phyloP scores from a whole-genome alignment of 2,329 filamentous ascomycete species.

The Capronia americana region DNA sequence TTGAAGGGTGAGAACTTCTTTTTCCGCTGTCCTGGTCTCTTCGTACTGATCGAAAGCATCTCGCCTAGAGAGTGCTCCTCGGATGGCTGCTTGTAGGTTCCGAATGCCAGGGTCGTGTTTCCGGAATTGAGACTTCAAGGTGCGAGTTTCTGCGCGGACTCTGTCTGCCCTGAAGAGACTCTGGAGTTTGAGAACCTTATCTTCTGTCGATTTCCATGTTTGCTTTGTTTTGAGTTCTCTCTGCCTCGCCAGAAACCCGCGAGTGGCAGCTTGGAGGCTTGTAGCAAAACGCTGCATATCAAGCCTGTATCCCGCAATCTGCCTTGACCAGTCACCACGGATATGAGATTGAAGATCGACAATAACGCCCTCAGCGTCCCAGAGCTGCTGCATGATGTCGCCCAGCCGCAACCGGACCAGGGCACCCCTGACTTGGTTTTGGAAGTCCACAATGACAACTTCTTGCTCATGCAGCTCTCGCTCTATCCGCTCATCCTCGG shows the following conservation, averaged over 20 bases:
- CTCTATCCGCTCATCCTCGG: conserved; percentile 86
- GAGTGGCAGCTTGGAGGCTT: conserved; percentile 76
- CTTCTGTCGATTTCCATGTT: conserved; percentile 73
- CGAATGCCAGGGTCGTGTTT: conserved; percentile 53
- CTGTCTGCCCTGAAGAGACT: conserved; percentile 71
- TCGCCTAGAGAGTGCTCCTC: conserved; percentile 54
- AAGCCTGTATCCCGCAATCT: conserved; percentile 80
- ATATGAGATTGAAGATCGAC: conserved; percentile 85
- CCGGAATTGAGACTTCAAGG: conserved; percentile 49
- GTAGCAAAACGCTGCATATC: conserved; percentile 83
- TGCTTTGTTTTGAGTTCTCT: conserved; percentile 67
- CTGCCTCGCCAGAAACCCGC: conserved; percentile 76
- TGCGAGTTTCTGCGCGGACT: conserved; percentile 51
- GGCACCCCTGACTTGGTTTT: conserved; percentile 84
- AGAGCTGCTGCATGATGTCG: conserved; percentile 83
- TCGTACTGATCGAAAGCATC: conserved; percentile 61
- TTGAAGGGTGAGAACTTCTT: conserved; percentile 66
- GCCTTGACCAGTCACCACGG: conserved; percentile 83
- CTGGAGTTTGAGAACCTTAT: conserved; percentile 78
- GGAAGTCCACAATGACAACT: conserved; percentile 74
- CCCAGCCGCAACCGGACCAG: conserved; percentile 77
- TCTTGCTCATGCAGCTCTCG: conserved; percentile 82
- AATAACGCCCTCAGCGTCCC: conserved; percentile 80
- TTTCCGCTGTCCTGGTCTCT: conserved; percentile 67
- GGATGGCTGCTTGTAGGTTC: conserved; percentile 63